These are phyloP conservation scores for Arbutus unedo DNA, from an alignment of 148 eudicot species.

Conservation along the genomic window DNA sequence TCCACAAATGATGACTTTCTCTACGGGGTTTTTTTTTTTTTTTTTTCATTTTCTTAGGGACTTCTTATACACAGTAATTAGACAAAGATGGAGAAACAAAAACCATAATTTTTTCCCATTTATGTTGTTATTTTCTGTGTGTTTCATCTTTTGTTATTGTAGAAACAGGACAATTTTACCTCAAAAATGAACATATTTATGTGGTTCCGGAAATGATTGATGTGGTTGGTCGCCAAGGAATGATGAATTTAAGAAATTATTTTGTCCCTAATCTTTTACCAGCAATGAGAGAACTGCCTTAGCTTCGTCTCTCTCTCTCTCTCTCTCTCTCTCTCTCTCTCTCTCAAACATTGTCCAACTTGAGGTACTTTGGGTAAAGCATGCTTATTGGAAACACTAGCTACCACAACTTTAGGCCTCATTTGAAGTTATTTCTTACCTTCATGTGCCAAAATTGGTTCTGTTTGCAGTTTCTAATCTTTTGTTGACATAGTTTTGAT, in stretches of 20 bases:
- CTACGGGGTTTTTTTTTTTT: neutral
- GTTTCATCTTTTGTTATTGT: neutral
- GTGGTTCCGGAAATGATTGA: neutral
- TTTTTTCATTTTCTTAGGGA: neutral
- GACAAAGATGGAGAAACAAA: neutral
- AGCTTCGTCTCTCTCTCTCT: neutral
- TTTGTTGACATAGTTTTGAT: neutral
- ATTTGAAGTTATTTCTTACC: slow-evolving; percentile 2
- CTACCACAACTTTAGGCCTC: neutral
- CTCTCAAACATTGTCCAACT: neutral
- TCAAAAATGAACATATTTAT: neutral
- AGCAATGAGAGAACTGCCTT: neutral
- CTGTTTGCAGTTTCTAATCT: neutral
- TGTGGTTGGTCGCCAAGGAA: neutral
- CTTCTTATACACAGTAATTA: neutral
- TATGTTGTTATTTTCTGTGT: neutral
- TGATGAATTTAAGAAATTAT: neutral
- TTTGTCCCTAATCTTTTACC: neutral
- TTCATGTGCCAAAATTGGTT: neutral
- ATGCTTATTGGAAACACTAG: neutral
- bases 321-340: neutral
- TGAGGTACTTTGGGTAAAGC: neutral
- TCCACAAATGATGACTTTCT: neutral
- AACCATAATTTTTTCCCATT: neutral
- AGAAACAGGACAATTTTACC: neutral